These are phyloP conservation scores for Clathrus columnatus DNA, from an alignment of 768 basidiomycete genomes.

Conservation along the genomic window DNA sequence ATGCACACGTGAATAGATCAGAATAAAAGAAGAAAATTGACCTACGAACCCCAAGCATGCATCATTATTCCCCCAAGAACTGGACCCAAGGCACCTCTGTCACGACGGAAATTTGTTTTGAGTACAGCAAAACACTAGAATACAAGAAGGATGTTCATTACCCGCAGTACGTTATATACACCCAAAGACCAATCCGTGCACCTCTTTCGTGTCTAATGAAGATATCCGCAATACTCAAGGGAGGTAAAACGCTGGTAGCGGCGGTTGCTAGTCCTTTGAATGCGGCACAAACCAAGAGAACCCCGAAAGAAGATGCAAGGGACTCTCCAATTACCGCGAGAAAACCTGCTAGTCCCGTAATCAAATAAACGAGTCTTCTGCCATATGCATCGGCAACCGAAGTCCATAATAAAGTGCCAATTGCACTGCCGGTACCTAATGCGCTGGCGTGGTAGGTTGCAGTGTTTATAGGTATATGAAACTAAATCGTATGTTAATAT, in stretches of 20 bases:
- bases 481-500: neutral
- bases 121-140: conserved; percentile 11
- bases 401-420: conserved; percentile 17
- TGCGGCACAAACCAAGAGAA: conserved; percentile 11
- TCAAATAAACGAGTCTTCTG: conserved; percentile 15
- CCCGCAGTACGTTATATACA: conserved; percentile 13
- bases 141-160: conserved; percentile 12
- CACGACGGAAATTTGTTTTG: too few species aligned
- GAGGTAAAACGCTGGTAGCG: conserved; percentile 17
- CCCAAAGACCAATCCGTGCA: conserved; percentile 15
- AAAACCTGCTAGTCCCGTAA: conserved; percentile 13
- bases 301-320: neutral
- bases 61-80: neutral
- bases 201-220: conserved; percentile 20
- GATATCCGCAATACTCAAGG: conserved; percentile 16
- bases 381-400: conserved; percentile 18
- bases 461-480: neutral
- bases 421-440: neutral
- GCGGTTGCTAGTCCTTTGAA: conserved; percentile 16
- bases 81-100: conserved; percentile 5
- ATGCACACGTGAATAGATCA: neutral
- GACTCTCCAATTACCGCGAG: neutral
- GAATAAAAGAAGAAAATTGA: neutral
- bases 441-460: neutral
- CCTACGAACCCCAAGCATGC: neutral